Base-by-base conservation (phyloP, 176 grass and related monocot species). In the Eleusine indica region DNA sequence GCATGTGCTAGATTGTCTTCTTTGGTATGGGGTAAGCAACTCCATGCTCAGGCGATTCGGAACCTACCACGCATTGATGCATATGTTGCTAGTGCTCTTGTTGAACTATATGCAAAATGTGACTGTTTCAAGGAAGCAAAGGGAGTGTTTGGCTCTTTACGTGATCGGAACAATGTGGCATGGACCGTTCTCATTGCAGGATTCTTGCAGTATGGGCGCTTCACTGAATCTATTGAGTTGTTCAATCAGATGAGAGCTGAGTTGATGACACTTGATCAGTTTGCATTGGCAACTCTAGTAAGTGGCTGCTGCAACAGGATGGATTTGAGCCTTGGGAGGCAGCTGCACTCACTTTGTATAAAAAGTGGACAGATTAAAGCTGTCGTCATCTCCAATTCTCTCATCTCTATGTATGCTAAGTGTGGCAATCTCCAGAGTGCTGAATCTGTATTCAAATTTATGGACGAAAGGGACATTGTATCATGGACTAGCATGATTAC, bases 401-500 rank as follows among this genome's bases (percentile, higher is more conserved):
- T 99, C 21, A 91, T 99, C 2, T 88, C 96, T 52, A 92, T 96
- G 91, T 99, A 99, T 60, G 89, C 93, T 22, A 94, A 94, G 80
- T 90, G 89, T 13, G 76, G 88, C 58, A 56, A 73, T 86, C 62
- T 95, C 70, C 79, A 83, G 30, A 90, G 40, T 89, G 91, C 93
- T 57, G 91, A 95, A 83, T 82, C 71, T 71, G 41, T 98, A 73
- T 98, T 98, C 82, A 87, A 42, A 86, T 92, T 58, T n/a, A 95
- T 98, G 91, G 61, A 4, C 3, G 80, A 82, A 65, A 95, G 66
- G 85, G 96, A 96, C 83, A 83, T 90, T 78, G 87, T 98, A 88
- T 98, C 96, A 75, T 96, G 93, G 93, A 98, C 96, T 61, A 93
- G 87, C 87, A 98, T 98, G 96, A 88, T 98, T 75, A 98, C 93